Evolutionary conservation across 495 filamentous ascomycete genomes (phyloP), one percentile per base, ranked within the genome.

Genomic region (Clavariopsis aquatica): DNA sequence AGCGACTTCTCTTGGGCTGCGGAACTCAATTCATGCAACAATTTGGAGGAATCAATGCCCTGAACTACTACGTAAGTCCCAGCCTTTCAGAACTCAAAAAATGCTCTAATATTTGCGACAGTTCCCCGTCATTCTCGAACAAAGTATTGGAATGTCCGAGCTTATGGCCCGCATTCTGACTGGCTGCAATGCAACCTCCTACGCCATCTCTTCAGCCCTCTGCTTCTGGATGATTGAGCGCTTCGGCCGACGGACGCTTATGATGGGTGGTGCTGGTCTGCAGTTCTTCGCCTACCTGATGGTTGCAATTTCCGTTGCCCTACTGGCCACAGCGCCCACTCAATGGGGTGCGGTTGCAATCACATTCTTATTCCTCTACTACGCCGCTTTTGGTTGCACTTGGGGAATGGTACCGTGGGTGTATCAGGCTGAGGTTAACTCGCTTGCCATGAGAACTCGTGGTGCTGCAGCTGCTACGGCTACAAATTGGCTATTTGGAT

Each of bases 1-100:
- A 45, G 22, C 27, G 43, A 13, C 57, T 61, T 38, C 29, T 51
- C 15, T 20, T 61, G 4, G 57, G 57, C 20, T 61, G 57, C 38
- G 45, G 49, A 20, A 69, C 63, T 15, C 46, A 61, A 22, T 29
- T 54, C 41, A 56, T 55, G 49, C 66, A 69, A 43, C 54, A 60
- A 38, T 53, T 76, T 19, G 69, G 72, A 1, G 83, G 84, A 13
- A 77, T 81, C 60, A 84, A 83, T 54, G 74, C 84, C 60, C 76
- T 86, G 49, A 84, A 81, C 46, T 82, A 82, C 52, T 84, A 81
- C 72, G 77, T 81, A 24, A 2, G 52, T 20, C n/a, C 79, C 82
- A 24, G 74, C 75, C n/a, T 76, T 87, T 22, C 84, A 82, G 51
- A 74, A 78, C 36, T 74, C 76, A 15, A 79, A 76, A 15, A 79